Evolutionary conservation across 352 stramenopile species (phyloP).

Genomic region (Pythium phragmiticola): DNA sequence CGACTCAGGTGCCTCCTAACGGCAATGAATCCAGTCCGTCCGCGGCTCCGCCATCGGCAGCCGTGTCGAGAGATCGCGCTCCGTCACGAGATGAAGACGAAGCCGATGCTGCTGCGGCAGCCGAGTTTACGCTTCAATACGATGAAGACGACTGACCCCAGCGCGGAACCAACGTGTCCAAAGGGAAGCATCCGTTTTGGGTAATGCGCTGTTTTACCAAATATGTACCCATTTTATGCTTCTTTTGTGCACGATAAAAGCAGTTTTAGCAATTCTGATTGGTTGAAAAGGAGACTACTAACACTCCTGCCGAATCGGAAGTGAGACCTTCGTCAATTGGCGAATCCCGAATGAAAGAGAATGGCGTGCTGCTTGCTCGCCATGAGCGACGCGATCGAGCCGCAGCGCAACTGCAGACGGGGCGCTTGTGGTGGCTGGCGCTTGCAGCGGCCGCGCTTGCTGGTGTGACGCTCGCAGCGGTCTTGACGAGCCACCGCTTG

Average conservation of each 20-base stretch:
- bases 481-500: background rate
- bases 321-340: background rate
- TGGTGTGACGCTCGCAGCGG: background rate
- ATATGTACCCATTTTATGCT: constrained; percentile 18
- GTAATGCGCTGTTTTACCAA: background rate
- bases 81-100: constrained; percentile 57
- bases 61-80: constrained; percentile 16
- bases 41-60: background rate
- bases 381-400: background rate
- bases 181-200: background rate
- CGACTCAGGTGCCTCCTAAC: background rate
- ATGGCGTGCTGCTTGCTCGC: constrained; percentile 5
- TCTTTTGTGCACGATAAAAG: background rate
- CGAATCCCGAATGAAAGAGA: background rate
- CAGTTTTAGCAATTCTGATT: constrained; percentile 6
- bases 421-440: background rate
- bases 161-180: no score
- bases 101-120: constrained; percentile 37
- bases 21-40: background rate
- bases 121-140: constrained; percentile 77
- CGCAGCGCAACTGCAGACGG: background rate
- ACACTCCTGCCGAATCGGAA: no score
- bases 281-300: background rate
- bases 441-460: background rate
- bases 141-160: constrained; percentile 63